Evolutionary conservation across 768 basidiomycete genomes (phyloP).

Genomic region (Mycena albidolilacea): DNA sequence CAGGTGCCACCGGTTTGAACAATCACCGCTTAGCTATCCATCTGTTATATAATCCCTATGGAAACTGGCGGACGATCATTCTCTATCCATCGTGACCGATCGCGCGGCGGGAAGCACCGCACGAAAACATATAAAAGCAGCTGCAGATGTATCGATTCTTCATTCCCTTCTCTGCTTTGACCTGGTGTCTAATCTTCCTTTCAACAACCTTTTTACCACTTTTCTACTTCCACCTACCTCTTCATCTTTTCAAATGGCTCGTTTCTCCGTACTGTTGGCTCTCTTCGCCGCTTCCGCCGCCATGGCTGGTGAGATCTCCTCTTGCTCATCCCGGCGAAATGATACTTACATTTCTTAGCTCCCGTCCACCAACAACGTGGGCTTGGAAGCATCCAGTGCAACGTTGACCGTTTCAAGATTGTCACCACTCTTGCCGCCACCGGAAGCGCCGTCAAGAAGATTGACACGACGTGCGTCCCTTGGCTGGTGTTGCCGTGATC

Average conservation of each 20-base stretch:
- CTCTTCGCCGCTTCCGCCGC: constrained; percentile 32
- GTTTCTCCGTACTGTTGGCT: constrained; percentile 38
- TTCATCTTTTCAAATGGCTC: constrained; percentile 40
- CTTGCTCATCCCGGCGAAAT: constrained; percentile 1
- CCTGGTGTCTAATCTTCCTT: constrained; percentile 41
- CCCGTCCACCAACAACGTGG: constrained; percentile 21
- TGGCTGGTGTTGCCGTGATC: background rate
- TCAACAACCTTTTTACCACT: constrained; percentile 19
- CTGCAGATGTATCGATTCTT: background rate
- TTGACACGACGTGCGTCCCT: constrained; percentile 38
- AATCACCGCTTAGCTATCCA: background rate
- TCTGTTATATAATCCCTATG: background rate
- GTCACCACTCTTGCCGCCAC: constrained; percentile 44
- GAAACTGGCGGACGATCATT: background rate
- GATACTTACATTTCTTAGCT: constrained; percentile 9
- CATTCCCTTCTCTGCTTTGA: constrained; percentile 41
- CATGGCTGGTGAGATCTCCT: constrained; percentile 18
- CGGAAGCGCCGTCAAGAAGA: constrained; percentile 41
- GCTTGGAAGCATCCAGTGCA: constrained; percentile 38
- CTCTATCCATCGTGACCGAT: constrained; percentile 3
- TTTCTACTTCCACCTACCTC: background rate
- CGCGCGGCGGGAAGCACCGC: background rate
- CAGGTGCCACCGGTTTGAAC: background rate
- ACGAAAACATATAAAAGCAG: constrained; percentile 22
- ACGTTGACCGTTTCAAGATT: constrained; percentile 45